Percentiles rank a stretch among this genome's conserved stretches.
phyloP scores from a whole-genome alignment of 257 asterid species.

The Jacaranda copaia region DNA sequence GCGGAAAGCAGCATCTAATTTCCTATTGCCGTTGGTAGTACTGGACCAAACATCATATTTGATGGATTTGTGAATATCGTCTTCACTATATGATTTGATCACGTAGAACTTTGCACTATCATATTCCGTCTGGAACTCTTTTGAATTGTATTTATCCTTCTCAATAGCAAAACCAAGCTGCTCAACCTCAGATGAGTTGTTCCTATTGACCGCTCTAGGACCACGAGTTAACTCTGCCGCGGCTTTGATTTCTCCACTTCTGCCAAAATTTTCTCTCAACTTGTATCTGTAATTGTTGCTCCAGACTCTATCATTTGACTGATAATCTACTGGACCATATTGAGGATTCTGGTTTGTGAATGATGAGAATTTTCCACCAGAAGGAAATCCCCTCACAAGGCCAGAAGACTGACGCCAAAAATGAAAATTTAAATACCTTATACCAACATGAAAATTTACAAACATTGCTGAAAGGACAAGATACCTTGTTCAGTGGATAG shows the following conservation, averaged over 20 bases:
- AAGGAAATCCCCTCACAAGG: conserved; percentile 48
- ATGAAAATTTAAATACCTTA: background rate
- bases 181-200: conserved; percentile 53
- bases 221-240: conserved; percentile 77
- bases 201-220: conserved; percentile 65
- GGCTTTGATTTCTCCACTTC: conserved; percentile 59
- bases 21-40: conserved; percentile 81
- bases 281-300: conserved; percentile 54
- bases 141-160: conserved; percentile 59
- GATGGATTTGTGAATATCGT: conserved; percentile 79
- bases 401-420: conserved; percentile 44
- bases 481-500: conserved; percentile 57
- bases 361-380: conserved; percentile 57
- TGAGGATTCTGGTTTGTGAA: conserved; percentile 51
- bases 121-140: conserved; percentile 62
- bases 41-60: conserved; percentile 94
- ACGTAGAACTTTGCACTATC: conserved; percentile 75
- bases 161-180: conserved; percentile 43
- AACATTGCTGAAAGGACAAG: background rate
- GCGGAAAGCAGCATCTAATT: conserved; percentile 66
- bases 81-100: conserved; percentile 88
- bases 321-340: conserved; percentile 54
- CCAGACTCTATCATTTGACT: conserved; percentile 53
- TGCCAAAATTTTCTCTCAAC: conserved; percentile 52
- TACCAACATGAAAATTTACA: background rate